Conservation (phyloP, 1,284 basidiomycete species). For the Cutaneotrichosporon spelunceum region DNA sequence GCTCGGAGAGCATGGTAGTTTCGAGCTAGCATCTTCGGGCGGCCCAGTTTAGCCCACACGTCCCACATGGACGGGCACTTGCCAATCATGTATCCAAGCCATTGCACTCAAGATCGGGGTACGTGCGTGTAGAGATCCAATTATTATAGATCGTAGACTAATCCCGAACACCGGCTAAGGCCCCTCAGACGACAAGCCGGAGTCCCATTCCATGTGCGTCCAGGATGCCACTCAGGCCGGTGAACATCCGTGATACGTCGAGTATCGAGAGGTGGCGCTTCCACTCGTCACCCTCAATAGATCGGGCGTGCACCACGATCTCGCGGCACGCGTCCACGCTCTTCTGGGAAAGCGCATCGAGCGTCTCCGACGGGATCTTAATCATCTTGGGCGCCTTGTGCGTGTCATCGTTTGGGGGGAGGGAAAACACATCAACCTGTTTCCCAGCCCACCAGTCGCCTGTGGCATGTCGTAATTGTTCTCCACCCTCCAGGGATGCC, state of each 20-base stretch:
- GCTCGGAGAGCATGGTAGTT: not conserved
- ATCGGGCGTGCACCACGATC: conserved; percentile 14
- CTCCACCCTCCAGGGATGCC: not conserved
- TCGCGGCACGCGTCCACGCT: conserved; percentile 23
- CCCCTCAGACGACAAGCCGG: conserved; percentile 10
- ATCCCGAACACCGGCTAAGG: not conserved
- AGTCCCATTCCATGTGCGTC: conserved; percentile 16
- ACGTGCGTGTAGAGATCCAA: not conserved
- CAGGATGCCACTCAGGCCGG: conserved; percentile 11
- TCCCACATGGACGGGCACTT: not conserved
- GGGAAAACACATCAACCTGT: conserved; percentile 8
- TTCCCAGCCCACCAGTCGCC: conserved; percentile 21
- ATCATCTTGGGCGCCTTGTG: conserved; percentile 11
- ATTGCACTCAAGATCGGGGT: not conserved
- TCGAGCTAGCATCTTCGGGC: not conserved
- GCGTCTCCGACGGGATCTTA: conserved; percentile 1
- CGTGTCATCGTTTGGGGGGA: not conserved
- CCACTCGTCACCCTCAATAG: conserved; percentile 1
- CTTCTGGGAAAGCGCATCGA: conserved; percentile 10
- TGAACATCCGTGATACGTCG: conserved; percentile 17
- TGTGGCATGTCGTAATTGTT: conserved; percentile 12
- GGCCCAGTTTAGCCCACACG: not conserved
- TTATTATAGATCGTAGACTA: not conserved
- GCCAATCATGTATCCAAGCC: not conserved
- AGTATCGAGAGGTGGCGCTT: conserved; percentile 10